Base-by-base conservation (phyloP, 2,329 filamentous ascomycete genomes). In the Byssochlamys sp. region DNA sequence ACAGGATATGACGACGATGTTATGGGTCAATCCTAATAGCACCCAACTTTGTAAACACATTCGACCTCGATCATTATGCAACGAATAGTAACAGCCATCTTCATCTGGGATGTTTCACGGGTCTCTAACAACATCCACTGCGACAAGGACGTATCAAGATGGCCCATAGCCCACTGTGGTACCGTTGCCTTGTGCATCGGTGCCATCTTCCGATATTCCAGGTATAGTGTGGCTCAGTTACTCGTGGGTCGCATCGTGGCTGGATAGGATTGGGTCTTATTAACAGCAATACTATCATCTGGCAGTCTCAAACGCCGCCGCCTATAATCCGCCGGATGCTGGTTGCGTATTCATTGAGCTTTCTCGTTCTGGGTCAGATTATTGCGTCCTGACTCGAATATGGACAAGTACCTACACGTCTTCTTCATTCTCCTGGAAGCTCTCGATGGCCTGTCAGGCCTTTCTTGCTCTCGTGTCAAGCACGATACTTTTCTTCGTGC, bases 121-220 rank as follows among this genome's bases (percentile, higher is more conserved):
- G 6, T 31, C 29, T 31, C 11, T 31, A 2, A 31, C 29, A 10
- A 31, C 29, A 2, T 31, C 29, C 11, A 6, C 29, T 10, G 7
- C 29, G 29, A 31, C 11, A 31, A 2, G 29, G 29, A 31, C 14
- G 83, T 83, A 11, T 85, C 82, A 83, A 58, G 57, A 78, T 49
- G 80, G 80, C 52, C 78, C 78, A 14, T 61, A 80, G 14, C 71
- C 75, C 55, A 78, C 80, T 48, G 73, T n/a, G 84, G 84, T 14
- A 79, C 79, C 7, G 60, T 73, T 10, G 78, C 87, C 61, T 82
- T 85, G 77, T 73, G 84, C 14, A 56, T 85, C 33, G 83, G 83
- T 12, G 82, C 82, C 33, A 73, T 81, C 7, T 78, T 87, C 39
- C 85, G 87, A 65, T 71, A 81, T 12, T 69, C 77, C 11, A 75